Evolutionary conservation across 2,329 filamentous ascomycete genomes (phyloP).

Genomic region (Aspergillus neoniger): DNA sequence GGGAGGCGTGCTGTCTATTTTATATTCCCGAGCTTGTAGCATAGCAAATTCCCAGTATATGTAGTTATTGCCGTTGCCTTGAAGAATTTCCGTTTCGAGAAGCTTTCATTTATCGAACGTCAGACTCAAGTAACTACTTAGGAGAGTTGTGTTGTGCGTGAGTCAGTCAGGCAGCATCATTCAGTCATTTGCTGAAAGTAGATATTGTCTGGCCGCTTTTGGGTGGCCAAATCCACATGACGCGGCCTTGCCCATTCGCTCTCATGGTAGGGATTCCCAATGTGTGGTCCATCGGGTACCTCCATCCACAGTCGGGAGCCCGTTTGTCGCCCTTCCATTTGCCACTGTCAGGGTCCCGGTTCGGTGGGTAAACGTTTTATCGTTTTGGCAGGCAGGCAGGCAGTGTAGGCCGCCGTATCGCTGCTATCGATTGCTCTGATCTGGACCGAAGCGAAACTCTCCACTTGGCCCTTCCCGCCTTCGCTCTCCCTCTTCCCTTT

Average conservation of each 20-base stretch:
- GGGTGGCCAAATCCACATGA: constrained; percentile 23
- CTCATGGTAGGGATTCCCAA: neutral
- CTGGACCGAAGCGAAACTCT: constrained; percentile 19
- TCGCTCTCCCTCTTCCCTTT: constrained; percentile 21
- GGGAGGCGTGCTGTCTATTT: constrained; percentile 18
- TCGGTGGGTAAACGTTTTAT: neutral
- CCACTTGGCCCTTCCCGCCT: constrained; percentile 24
- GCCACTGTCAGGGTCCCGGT: neutral
- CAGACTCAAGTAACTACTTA: neutral
- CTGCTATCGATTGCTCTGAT: constrained; percentile 1
- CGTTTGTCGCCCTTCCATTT: neutral
- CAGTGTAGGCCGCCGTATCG: neutral
- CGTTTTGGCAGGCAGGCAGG: neutral
- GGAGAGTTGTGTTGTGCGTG: neutral
- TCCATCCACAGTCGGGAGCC: neutral
- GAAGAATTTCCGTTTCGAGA: constrained; percentile 2
- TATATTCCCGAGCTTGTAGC: constrained; percentile 29
- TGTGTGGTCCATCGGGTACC: neutral
- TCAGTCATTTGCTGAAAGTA: constrained; percentile 13
- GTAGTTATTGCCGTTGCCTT: constrained; percentile 33
- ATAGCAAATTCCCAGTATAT: constrained; percentile 37
- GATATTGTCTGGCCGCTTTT: constrained; percentile 14
- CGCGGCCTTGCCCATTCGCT: constrained; percentile 7
- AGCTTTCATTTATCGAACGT: neutral
- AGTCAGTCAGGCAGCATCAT: neutral